Evolutionary conservation across 23 red algal genomes (phyloP).

Genomic region (Gracilaria caudata): DNA sequence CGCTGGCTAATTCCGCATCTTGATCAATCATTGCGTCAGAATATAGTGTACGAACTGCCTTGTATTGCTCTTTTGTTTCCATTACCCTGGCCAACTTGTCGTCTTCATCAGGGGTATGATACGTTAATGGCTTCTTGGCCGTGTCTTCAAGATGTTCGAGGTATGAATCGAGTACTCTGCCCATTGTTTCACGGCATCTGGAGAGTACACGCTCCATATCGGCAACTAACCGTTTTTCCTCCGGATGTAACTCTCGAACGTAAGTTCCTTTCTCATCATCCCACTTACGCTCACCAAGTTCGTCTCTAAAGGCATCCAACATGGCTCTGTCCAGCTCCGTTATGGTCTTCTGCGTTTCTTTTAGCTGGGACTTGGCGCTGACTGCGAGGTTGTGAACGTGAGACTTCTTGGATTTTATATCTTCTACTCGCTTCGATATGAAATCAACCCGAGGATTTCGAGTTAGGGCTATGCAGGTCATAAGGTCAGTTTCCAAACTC

Average conservation of each 20-base stretch:
- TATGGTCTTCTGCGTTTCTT: constrained; percentile 41
- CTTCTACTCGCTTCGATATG: constrained; percentile 81
- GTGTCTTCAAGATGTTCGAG: constrained; percentile 73
- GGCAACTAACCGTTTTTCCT: constrained; percentile 74
- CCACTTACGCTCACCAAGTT: constrained; percentile 83
- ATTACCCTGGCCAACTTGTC: constrained; percentile 55
- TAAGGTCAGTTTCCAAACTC: not conserved
- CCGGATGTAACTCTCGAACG: constrained; percentile 56
- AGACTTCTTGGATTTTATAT: constrained; percentile 72
- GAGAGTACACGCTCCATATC: constrained; percentile 70
- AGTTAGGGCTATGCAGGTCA: constrained; percentile 50
- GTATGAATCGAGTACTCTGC: constrained; percentile 72
- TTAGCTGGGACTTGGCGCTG: constrained; percentile 44
- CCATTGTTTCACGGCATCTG: constrained; percentile 56
- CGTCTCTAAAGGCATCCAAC: constrained; percentile 76
- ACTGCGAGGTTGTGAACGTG: constrained; percentile 41
- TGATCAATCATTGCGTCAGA: constrained; percentile 91
- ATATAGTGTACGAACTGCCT: constrained; percentile 60
- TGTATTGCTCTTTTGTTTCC: constrained; percentile 83
- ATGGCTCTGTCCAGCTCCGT: constrained; percentile 66
- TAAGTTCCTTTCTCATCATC: constrained; percentile 74
- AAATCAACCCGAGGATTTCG: constrained; percentile 83
- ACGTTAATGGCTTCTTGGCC: constrained; percentile 70
- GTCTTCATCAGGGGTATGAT: constrained; percentile 78
- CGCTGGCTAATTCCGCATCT: constrained; percentile 63